Conservation (phyloP, 2,329 filamentous ascomycete genomes). For the Neofusicoccum sp. region DNA sequence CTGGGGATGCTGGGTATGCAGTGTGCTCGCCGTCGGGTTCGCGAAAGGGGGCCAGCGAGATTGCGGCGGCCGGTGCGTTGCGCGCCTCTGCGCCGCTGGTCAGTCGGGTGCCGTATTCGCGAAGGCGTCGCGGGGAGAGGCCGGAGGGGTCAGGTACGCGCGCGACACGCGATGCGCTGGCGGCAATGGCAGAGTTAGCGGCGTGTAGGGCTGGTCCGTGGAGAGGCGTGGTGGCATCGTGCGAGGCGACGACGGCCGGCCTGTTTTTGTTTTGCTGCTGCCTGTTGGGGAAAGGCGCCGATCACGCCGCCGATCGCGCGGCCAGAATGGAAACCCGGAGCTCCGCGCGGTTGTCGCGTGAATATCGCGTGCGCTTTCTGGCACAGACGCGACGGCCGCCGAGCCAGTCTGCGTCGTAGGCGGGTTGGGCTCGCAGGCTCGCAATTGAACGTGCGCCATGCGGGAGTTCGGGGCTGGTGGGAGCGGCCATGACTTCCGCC, state of each 20-base stretch:
- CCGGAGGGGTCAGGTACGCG: background rate
- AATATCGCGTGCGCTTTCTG: background rate
- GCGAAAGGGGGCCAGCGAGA: constrained; percentile 12
- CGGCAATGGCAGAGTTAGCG: background rate
- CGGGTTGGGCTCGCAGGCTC: too few relatives aligned
- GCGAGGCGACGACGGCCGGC: background rate
- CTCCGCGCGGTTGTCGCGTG: background rate
- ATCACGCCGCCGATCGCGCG: background rate
- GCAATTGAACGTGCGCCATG: too few relatives aligned
- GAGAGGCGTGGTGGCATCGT: background rate
- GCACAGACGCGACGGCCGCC: background rate
- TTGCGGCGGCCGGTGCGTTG: constrained; percentile 3
- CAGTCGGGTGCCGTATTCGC: background rate
- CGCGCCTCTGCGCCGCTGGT: too few relatives aligned
- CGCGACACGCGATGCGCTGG: too few relatives aligned
- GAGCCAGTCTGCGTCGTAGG: too few relatives aligned
- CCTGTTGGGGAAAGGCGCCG: background rate
- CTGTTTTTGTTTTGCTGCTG: constrained; percentile 1
- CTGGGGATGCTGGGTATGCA: constrained; percentile 12
- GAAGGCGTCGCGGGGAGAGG: background rate
- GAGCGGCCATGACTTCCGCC: too few relatives aligned
- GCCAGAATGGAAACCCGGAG: background rate
- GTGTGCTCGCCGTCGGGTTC: background rate
- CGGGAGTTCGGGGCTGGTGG: too few relatives aligned
- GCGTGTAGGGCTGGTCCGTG: background rate